Evolutionary conservation across 371 early-diverging fungal genomes (phyloP), one percentile per base, ranked within the genome.

Genomic region (Apophysomyces trapeziformis): DNA sequence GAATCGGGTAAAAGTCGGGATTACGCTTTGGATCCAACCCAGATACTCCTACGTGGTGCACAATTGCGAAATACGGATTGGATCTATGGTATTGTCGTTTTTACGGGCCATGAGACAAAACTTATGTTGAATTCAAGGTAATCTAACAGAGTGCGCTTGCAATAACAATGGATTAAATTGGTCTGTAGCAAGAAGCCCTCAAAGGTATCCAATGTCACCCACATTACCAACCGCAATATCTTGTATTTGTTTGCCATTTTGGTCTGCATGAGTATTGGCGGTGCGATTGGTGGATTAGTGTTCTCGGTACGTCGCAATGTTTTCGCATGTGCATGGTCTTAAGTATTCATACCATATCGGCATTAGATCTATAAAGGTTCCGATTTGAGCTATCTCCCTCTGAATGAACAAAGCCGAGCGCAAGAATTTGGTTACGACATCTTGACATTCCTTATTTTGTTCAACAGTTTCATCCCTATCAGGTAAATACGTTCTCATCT

Each of bases 391-490:
- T 86, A 86, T 60, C 56, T 86, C 9, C 59, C 66, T 5, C 46
- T 80, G 12, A 66, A 65, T 18, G 54, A 65, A 38, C 26, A 50
- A 12, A 76, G 65, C 37, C 64, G 74, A 2, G 80, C 76, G 57
- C 60, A 71, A 36, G 85, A 85, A 60, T 90, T 90, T 70, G 88
- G 87, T 38, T 82, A 78, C 60, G 92, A 90, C 77, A 90, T 95
- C 50, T 78, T 95, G 71, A 95, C 96, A 1, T 95, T 94, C 68
- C 80, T 95, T 72, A 91, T 95, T 78, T 74, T 95, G 60, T 94
- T 91, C 81, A 95, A 95, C 85, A 94, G 93, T 77, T 84, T 95
- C 70, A 95, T 95, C 71, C 96, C 95, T 16, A 95, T 95, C 82
- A 88, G 80, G 83, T 83, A 75, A 72, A 50, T 21, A 14, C 36